Conservation (phyloP, 129 eudicot species). For the Logfia minima region DNA sequence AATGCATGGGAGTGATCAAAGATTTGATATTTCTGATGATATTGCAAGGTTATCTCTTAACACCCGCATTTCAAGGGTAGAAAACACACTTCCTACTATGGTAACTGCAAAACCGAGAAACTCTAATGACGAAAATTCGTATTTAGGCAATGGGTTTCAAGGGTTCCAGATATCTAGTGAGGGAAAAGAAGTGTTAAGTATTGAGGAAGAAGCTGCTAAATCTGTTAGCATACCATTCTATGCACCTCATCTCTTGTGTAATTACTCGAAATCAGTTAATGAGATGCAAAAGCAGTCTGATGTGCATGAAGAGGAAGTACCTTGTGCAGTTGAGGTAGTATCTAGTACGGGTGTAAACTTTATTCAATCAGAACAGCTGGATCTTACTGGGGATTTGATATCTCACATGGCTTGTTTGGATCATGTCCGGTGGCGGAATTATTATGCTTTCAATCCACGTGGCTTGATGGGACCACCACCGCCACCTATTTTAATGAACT, state of each 20-base stretch:
- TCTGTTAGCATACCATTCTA: constrained; percentile 29
- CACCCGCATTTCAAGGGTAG: constrained; percentile 19
- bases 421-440: constrained; percentile 52
- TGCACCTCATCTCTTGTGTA: constrained; percentile 53
- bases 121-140: constrained; percentile 25
- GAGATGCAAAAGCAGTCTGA: constrained; percentile 27
- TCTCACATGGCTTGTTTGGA: constrained; percentile 47
- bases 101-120: constrained; percentile 31
- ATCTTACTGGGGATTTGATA: constrained; percentile 65
- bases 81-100: constrained; percentile 20
- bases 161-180: constrained; percentile 37
- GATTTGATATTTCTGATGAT: constrained; percentile 61
- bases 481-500: constrained; percentile 31
- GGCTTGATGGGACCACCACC: constrained; percentile 41
- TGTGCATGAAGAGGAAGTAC: constrained; percentile 27
- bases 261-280: constrained; percentile 31
- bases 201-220: constrained; percentile 22
- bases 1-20: constrained; percentile 63
- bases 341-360: background rate
- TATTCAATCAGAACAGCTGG: constrained; percentile 38
- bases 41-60: constrained; percentile 21
- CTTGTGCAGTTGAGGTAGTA: constrained; percentile 17
- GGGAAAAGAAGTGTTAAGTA: constrained; percentile 39
- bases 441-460: constrained; percentile 25
- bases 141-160: constrained; percentile 8